A percentile compares a stretch with the other conserved stretches of the same genome.
Evolutionary conservation across 2,329 filamentous ascomycete species (phyloP).

Genomic region (Monosporascus cannonballus): DNA sequence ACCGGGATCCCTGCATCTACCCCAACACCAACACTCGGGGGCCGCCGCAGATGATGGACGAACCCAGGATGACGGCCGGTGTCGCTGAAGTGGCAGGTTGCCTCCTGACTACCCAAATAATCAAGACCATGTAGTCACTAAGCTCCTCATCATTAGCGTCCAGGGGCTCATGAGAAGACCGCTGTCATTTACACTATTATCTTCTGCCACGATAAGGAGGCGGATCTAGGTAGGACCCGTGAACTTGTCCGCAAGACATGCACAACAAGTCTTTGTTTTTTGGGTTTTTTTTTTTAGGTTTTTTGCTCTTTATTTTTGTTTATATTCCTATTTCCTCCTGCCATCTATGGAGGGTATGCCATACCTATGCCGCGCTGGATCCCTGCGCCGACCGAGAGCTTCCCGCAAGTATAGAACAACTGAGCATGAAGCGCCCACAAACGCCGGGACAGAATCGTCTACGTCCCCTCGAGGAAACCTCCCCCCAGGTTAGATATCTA

Average conservation of each 20-base stretch:
- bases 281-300: neutral
- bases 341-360: conserved; percentile 17
- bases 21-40: no score
- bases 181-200: no score
- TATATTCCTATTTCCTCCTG: neutral
- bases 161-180: no score
- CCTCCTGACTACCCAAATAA: no score
- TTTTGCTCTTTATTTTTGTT: conserved; percentile 1
- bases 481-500: neutral
- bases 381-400: conserved; percentile 10
- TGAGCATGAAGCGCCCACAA: conserved; percentile 18
- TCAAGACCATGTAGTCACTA: no score
- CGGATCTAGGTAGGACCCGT: no score
- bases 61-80: no score
- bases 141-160: no score
- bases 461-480: neutral
- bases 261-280: conserved; percentile 15
- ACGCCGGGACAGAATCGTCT: conserved; percentile 1
- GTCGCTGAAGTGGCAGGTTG: no score
- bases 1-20: no score
- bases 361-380: conserved; percentile 3
- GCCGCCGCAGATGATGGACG: no score
- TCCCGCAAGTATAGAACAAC: conserved; percentile 16
- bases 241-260: neutral
- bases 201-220: no score